Evolutionary conservation across 1,284 basidiomycete species (phyloP), one percentile per base, ranked within the genome.

Genomic region (Sporisorium sorghi): DNA sequence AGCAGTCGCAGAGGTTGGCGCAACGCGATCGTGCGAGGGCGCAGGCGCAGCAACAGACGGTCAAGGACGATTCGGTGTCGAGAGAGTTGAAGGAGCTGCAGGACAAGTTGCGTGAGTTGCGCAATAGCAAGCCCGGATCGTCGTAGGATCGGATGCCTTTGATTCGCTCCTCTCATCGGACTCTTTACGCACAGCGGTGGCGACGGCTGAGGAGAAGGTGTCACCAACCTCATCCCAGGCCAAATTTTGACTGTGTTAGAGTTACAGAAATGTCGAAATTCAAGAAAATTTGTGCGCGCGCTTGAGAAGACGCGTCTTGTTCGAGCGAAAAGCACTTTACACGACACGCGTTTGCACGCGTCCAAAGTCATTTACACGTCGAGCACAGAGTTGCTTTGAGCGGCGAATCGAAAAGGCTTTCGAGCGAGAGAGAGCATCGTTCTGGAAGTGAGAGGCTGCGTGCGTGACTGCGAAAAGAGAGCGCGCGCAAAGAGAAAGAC

Each of bases 61-160:
- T 39, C 3, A 57, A 71, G 51, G 48, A 58, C 32, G 69, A 74
- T 33, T 21, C 35, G 5, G 67, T 77, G 32, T 56, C 65, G 19
- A 56, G 54, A 17, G 74, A 78, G 64, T 48, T 78, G 10, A 55
- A 47, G 26, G 68, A 73, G 50, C 23, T 76, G 23, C 73, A 78
- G 55, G 70, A 76, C 26, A 67, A 71, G 56, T 48, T 77, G 44
- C 55, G 75, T 5, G 67, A 70, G 49, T 53, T 74, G 5, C 62
- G 67, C 8, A 55, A 39, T 8, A 44, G 49, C 17, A 60, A 68
- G 42, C 19, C 52, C 7, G 65, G 49, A 53, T 17, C 21, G 19
- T 19, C 2, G 28, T 19, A n/a, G n/a, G n/a, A n/a, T n/a, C n/a
- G n/a, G n/a, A n/a, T n/a, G n/a, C n/a, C n/a, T n/a, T n/a, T n/a